Percentiles rank a stretch among this genome's conserved stretches.
These are phyloP conservation scores for Chenopodium suecicum DNA, from an alignment of 148 eudicot species.

Conservation along the genomic window DNA sequence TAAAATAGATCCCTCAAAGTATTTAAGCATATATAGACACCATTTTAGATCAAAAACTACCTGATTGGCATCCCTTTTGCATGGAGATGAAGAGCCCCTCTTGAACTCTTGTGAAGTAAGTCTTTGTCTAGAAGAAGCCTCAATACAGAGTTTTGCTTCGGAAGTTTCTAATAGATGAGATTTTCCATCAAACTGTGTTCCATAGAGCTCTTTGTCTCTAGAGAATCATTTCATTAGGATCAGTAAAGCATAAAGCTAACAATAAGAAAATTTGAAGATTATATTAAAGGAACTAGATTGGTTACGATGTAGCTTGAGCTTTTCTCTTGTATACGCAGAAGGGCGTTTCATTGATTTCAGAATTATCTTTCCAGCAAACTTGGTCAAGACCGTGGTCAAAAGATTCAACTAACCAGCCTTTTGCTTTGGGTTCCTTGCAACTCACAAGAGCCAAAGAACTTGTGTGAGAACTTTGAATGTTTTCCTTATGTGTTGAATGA, in stretches of 20 bases:
- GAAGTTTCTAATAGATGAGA: constrained; percentile 48
- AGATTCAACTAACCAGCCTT: constrained; percentile 56
- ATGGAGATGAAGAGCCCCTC: constrained; percentile 63
- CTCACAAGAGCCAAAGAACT: constrained; percentile 41
- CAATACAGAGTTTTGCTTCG: constrained; percentile 46
- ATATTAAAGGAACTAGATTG: constrained; percentile 3
- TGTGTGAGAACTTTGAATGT: constrained; percentile 15
- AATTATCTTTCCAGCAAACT: constrained; percentile 73
- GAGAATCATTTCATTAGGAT: constrained; percentile 4
- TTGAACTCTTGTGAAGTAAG: constrained; percentile 60
- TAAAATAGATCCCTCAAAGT: too few relatives aligned
- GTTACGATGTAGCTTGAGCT: constrained; percentile 49
- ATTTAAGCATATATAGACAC: background rate
- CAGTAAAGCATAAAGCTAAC: background rate
- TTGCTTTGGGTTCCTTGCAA: constrained; percentile 54
- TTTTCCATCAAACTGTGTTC: constrained; percentile 38
- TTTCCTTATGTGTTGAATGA: constrained; percentile 23
- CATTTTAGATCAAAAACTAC: constrained; percentile 31
- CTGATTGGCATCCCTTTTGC: constrained; percentile 69
- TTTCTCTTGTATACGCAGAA: constrained; percentile 67
- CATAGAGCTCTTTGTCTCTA: constrained; percentile 56
- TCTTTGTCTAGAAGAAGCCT: constrained; percentile 55
- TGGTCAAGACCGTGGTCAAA: constrained; percentile 51
- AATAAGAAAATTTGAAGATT: background rate
- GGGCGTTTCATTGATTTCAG: constrained; percentile 32